Evolutionary conservation across 495 filamentous ascomycete species (phyloP).

Genomic region (Annulohypoxylon moriforme): DNA sequence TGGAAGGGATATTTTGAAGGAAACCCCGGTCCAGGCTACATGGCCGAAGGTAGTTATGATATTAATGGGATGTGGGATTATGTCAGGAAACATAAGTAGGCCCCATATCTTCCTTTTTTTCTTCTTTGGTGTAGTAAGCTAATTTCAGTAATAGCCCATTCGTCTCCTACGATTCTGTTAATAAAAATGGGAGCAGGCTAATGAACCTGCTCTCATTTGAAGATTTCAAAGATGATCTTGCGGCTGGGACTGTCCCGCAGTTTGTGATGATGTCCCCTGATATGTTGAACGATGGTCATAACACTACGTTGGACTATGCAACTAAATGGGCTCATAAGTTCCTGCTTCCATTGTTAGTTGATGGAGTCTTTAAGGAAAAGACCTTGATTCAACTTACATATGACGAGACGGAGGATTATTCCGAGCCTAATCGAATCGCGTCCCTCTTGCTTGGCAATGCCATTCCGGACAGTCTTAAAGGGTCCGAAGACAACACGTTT

Average conservation of each 20-base stretch:
- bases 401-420: slow-evolving; percentile 71
- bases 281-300: slow-evolving; percentile 78
- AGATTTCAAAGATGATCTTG: slow-evolving; percentile 66
- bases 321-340: slow-evolving; percentile 69
- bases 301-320: slow-evolving; percentile 69
- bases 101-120: not conserved
- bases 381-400: slow-evolving; percentile 76
- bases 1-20: slow-evolving; percentile 78
- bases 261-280: slow-evolving; percentile 76
- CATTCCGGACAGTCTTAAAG: slow-evolving; percentile 65
- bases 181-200: slow-evolving; percentile 64
- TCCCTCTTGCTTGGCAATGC: slow-evolving; percentile 73
- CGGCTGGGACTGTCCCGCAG: slow-evolving; percentile 66
- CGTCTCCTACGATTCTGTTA: slow-evolving; percentile 62
- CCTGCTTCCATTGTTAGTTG: slow-evolving; percentile 66
- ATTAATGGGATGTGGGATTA: slow-evolving; percentile 67
- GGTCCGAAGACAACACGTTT: slow-evolving; percentile 72
- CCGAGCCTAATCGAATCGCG: slow-evolving; percentile 67
- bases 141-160: slow-evolving; percentile 54
- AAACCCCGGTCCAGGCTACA: slow-evolving; percentile 72
- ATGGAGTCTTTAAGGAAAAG: slow-evolving; percentile 67
- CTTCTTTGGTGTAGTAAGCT: slow-evolving; percentile 11
- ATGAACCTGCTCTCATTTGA: slow-evolving; percentile 70
- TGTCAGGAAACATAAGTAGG: slow-evolving; percentile 76
- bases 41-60: slow-evolving; percentile 64